phyloP scores from a whole-genome alignment of 352 stramenopile species.

The Globisporangium viniferum region DNA sequence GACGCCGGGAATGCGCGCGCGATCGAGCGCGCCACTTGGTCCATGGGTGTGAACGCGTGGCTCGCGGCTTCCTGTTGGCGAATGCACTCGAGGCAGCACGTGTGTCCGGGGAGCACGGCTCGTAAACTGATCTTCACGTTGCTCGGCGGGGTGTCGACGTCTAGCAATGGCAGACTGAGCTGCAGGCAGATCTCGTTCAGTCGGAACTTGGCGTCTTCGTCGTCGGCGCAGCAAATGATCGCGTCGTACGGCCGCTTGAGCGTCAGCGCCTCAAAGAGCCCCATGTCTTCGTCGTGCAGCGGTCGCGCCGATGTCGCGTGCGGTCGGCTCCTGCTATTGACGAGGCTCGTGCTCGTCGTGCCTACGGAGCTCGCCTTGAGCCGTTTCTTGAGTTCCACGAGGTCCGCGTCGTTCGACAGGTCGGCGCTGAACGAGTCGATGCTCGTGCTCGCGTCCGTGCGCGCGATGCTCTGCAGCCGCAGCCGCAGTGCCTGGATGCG shows the following conservation, averaged over 20 bases:
- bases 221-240: conserved; percentile 30
- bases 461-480: conserved; percentile 28
- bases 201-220: conserved; percentile 20
- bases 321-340: background rate
- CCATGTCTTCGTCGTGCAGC: conserved; percentile 7
- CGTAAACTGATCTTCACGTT: conserved; percentile 24
- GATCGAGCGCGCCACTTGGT: conserved; percentile 33
- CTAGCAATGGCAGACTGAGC: conserved; percentile 41
- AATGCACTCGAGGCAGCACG: conserved; percentile 42
- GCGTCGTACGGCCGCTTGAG: conserved; percentile 39
- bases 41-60: conserved; percentile 12
- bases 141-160: conserved; percentile 24
- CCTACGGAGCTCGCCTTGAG: conserved; percentile 31
- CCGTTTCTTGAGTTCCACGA: conserved; percentile 34
- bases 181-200: conserved; percentile 41
- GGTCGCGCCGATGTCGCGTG: background rate
- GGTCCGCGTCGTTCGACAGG: conserved; percentile 25
- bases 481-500: conserved; percentile 33
- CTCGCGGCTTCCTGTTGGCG: conserved; percentile 3
- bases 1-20: conserved; percentile 31
- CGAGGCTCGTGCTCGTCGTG: conserved; percentile 1
- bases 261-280: conserved; percentile 38
- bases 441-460: conserved; percentile 3
- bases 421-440: conserved; percentile 33
- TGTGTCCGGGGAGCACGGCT: conserved; percentile 33